Evolutionary conservation across 1,284 basidiomycete species (phyloP), one percentile per base, ranked within the genome.

Genomic region (Ceratobasidium theobromae): DNA sequence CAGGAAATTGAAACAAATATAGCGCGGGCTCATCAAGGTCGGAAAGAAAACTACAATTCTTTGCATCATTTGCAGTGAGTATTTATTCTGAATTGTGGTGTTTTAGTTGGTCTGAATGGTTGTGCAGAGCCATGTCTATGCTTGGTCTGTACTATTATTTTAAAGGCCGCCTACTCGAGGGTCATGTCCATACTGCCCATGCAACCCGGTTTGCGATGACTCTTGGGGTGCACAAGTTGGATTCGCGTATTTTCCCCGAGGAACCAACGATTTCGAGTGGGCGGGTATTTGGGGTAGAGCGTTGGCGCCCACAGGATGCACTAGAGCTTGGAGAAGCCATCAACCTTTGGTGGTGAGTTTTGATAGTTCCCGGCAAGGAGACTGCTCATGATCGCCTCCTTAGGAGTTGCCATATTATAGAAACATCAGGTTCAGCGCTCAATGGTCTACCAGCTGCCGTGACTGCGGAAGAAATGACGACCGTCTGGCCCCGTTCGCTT

Each of bases 151-250:
- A 91, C 74, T 88, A 87, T 75, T 77, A 89, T 28, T 83, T 86
- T 30, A 88, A 86, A 70, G 88, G 87, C 8, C 82, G 89, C 35
- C 75, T 86, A 5, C 75, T 86, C 21, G 89, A 91, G 73, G 88
- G 88, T 5, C 84, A 85, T 71, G 87, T 86, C 72, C 86, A 90
- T 73, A 82, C 84, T 0, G 84, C 83, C 66, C 82, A 85, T 0
- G 88, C 58, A 23, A 62, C 46, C 25, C 28, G 28, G 25, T 51
- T 62, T 18, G 58, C 58, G 9, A 32, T 51, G 16, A 16, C 46
- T 3, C 14, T 62, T 1, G 45, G 45, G 14, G 9, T 62, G 3
- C 45, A 62, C 21, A 49, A 30, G 33, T 8, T 62, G 18, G 14
- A 62, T 27, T 62, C 58, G 43, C 58, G 58, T 32, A 30, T 62